phyloP scores from a whole-genome alignment of 352 stramenopile species.

The Phytophthora pluvialis region DNA sequence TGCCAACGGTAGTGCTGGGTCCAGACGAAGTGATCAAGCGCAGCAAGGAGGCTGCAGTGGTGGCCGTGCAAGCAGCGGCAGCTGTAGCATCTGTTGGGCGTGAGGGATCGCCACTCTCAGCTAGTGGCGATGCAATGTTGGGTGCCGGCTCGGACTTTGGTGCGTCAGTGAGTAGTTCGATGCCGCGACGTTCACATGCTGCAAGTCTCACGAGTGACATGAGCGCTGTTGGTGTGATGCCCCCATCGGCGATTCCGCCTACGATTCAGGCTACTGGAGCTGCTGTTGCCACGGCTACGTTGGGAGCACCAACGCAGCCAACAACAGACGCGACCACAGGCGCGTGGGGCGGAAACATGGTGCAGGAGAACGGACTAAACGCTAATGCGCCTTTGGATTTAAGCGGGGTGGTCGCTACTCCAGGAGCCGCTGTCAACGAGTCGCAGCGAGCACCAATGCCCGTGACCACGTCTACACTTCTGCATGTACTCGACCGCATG shows the following conservation, averaged over 20 bases:
- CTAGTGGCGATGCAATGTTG: constrained; percentile 56
- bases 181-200: constrained; percentile 52
- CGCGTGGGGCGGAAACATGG: constrained; percentile 42
- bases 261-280: constrained; percentile 11
- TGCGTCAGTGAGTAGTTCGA: constrained; percentile 36
- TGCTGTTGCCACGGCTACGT: constrained; percentile 16
- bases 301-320: constrained; percentile 4
- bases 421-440: constrained; percentile 12
- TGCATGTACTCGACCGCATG: constrained; percentile 87
- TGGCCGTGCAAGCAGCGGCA: constrained; percentile 74
- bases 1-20: constrained; percentile 55
- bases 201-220: constrained; percentile 42
- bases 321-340: constrained; percentile 22
- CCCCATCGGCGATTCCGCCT: constrained; percentile 17
- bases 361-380: constrained; percentile 33
- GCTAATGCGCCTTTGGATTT: constrained; percentile 22
- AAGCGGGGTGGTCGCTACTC: constrained; percentile 1
- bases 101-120: constrained; percentile 54
- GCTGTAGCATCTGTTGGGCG: constrained; percentile 64
- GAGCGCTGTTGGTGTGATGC: constrained; percentile 22
- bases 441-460: constrained; percentile 49
- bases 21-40: constrained; percentile 90
- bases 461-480: constrained; percentile 78
- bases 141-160: constrained; percentile 55
- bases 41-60: constrained; percentile 80